phyloP scores from a whole-genome alignment of 192 early-diverging fungal genomes.

The Umbelopsis vinacea region DNA sequence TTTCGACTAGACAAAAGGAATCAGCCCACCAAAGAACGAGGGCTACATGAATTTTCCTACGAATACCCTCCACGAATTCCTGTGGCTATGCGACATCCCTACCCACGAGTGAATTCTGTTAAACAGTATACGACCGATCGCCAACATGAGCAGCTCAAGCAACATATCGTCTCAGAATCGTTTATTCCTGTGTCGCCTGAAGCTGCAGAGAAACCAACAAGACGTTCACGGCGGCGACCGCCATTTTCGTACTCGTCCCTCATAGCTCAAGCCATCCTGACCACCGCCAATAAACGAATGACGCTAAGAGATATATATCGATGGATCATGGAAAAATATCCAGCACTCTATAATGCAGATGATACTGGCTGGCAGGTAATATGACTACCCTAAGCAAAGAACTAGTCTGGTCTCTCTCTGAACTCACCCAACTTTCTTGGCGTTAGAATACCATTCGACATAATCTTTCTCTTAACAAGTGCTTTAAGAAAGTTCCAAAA shows the following conservation, averaged over 20 bases:
- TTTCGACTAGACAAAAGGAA: constrained; percentile 5
- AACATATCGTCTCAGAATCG: constrained; percentile 42
- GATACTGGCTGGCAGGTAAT: constrained; percentile 83
- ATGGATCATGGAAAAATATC: constrained; percentile 78
- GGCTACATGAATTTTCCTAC: neutral
- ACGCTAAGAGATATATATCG: constrained; percentile 89
- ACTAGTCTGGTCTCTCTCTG: too few species aligned
- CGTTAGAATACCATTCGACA: constrained; percentile 89
- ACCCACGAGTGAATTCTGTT: constrained; percentile 19
- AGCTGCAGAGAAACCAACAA: constrained; percentile 3
- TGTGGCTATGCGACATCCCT: constrained; percentile 39
- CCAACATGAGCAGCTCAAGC: constrained; percentile 35
- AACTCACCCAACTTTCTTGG: too few species aligned
- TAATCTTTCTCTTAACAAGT: constrained; percentile 86
- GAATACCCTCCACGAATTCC: constrained; percentile 36
- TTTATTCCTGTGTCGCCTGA: constrained; percentile 42
- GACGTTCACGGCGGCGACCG: constrained; percentile 49
- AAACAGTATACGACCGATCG: constrained; percentile 29
- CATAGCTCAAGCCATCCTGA: constrained; percentile 81
- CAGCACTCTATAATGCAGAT: constrained; percentile 71
- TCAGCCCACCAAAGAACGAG: neutral
- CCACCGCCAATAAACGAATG: constrained; percentile 60
- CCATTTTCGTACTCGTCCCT: constrained; percentile 84
- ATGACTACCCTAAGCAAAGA: too few species aligned
- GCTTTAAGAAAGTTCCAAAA: constrained; percentile 75